phyloP scores from a whole-genome alignment of 441 rosid species.

The Macaranga tanarius region DNA sequence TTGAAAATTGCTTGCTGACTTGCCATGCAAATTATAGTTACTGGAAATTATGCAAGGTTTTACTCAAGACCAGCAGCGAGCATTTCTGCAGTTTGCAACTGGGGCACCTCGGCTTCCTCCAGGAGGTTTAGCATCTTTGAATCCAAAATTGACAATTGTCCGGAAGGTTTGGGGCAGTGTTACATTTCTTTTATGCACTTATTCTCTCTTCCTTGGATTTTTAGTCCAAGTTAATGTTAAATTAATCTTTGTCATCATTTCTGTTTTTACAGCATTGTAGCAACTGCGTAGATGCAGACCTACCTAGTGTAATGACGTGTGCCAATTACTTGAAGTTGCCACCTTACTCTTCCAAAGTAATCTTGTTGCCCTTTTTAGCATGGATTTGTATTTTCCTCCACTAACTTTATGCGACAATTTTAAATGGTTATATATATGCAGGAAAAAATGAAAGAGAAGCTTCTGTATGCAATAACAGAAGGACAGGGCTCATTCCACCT shows the following conservation, averaged over 20 bases:
- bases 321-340: conserved; percentile 98
- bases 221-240: not conserved
- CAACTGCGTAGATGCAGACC: conserved; percentile 65
- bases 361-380: conserved; percentile 11
- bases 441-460: conserved; percentile 96
- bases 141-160: conserved; percentile 91
- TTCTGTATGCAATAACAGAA: conserved; percentile 87
- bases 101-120: conserved; percentile 98
- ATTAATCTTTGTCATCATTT: conserved; percentile 1
- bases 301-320: conserved; percentile 98
- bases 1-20: conserved; percentile 12
- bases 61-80: conserved; percentile 56
- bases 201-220: not conserved
- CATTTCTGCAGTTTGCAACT: conserved; percentile 92
- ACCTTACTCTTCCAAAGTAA: conserved; percentile 88
- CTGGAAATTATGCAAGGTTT: conserved; percentile 80
- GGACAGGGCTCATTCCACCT: conserved; percentile 99
- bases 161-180: conserved; percentile 57
- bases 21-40: conserved; percentile 46
- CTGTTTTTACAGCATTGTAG: conserved; percentile 61
- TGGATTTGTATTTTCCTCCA: not conserved
- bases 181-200: not conserved
- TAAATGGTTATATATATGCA: conserved; percentile 33
- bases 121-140: conserved; percentile 89
- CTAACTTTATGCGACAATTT: not conserved